phyloP scores from a whole-genome alignment of 169 alveolate species.

The Babesia bigemina region DNA sequence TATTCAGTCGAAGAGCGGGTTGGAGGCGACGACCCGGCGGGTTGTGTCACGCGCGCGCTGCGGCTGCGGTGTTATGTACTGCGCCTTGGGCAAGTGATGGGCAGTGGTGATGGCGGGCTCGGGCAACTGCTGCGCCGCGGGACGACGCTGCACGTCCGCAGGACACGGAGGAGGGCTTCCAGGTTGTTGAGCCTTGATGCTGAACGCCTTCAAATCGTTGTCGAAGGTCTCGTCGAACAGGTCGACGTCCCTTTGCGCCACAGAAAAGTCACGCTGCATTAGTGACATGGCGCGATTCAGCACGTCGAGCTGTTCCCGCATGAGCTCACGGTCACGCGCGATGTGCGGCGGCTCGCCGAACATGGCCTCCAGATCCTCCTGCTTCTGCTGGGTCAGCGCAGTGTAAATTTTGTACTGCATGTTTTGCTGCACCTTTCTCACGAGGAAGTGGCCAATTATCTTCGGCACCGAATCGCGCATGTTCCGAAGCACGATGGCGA shows the following conservation, averaged over 20 bases:
- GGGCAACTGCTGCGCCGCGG: not conserved
- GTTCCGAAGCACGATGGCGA: constrained; percentile 92
- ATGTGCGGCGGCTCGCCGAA: constrained; percentile 85
- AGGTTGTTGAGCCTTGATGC: constrained; percentile 27
- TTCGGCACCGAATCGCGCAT: constrained; percentile 97
- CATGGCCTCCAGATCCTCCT: constrained; percentile 56
- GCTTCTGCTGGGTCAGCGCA: constrained; percentile 69
- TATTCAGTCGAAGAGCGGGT: constrained; percentile 34
- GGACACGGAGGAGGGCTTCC: constrained; percentile 10
- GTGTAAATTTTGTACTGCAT: constrained; percentile 76
- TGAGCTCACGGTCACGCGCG: constrained; percentile 78
- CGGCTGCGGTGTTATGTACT: not conserved
- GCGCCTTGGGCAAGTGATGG: constrained; percentile 12
- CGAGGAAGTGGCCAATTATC: constrained; percentile 91
- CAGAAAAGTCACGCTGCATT: constrained; percentile 74
- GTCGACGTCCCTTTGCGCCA: constrained; percentile 25
- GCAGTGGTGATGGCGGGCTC: not conserved
- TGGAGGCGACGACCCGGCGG: constrained; percentile 12
- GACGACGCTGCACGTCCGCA: constrained; percentile 3
- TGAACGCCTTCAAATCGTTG: constrained; percentile 36
- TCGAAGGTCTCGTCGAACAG: constrained; percentile 48
- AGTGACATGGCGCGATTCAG: constrained; percentile 80
- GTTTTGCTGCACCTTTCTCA: constrained; percentile 74
- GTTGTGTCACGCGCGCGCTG: constrained; percentile 20
- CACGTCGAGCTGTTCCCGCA: constrained; percentile 74